Evolutionary conservation across 305 asterid genomes (phyloP), one percentile per base, ranked within the genome.

Genomic region (Salvia sclarea): DNA sequence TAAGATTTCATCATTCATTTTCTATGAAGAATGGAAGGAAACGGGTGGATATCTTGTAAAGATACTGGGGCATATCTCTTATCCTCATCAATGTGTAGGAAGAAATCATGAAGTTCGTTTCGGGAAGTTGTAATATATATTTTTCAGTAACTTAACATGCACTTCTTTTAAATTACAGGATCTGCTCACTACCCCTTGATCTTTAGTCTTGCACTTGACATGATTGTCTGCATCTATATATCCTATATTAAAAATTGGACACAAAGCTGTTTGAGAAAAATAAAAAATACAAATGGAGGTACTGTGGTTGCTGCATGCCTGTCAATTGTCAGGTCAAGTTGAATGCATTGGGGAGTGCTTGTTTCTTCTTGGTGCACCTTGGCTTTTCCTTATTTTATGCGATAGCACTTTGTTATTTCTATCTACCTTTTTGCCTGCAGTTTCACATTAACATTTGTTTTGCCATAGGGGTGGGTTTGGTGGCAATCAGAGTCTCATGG

Each of bases 391-490:
- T 59, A 35, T 33, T 45, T 47, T 44, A 59, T 44, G 50, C 41
- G 56, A n/a, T 43, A 49, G 12, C 13, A 41, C 71, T 20, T 33
- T 22, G 10, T 31, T 61, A 61, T 13, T 60, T 14, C 49, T 67
- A 56, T 62, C 38, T 76, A 17, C 44, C 53, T 20, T 55, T 38
- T 49, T 21, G 5, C 24, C 33, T 14, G 7, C 13, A 53, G 60
- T 33, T 22, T 57, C 53, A 58, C 43, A n/a, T 48, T 52, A 40
- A 67, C 62, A 25, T 33, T 50, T 66, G 45, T 68, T 74, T 56
- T 65, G 41, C 70, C 33, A 16, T 64, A 90, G 97, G 79, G 97
- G 97, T 64, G 97, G 97, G 73, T 67, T 76, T 59, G 90, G 95
- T 69, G 88, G 86, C 66, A 76, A 66, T 60, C 78, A 76, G 77